Conservation (phyloP, 495 filamentous ascomycete species). For the Penicillium egyptiacum region DNA sequence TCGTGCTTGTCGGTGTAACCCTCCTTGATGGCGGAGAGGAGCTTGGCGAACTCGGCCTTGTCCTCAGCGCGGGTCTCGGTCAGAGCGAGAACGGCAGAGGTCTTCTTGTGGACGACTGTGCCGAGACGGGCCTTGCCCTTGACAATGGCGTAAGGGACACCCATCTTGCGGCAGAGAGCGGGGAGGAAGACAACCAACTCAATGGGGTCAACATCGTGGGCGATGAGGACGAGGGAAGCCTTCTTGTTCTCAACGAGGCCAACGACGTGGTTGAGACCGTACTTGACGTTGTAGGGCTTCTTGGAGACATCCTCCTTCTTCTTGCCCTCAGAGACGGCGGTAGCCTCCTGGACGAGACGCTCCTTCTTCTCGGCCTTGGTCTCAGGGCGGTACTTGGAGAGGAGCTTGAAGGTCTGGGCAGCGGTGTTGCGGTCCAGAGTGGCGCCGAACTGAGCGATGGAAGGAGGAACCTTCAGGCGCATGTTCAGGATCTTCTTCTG, state of each 20-base stretch:
- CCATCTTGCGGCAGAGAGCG: constrained; percentile 99
- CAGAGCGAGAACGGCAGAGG: constrained; percentile 90
- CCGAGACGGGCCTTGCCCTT: constrained; percentile 99
- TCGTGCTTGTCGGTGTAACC: constrained; percentile 96
- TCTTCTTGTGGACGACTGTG: constrained; percentile 99
- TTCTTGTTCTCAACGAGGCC: constrained; percentile 99
- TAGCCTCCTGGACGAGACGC: constrained; percentile 95
- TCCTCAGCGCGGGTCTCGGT: constrained; percentile 97
- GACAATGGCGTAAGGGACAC: constrained; percentile 97
- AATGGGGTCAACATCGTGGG: constrained; percentile 99
- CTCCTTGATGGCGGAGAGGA: constrained; percentile 95
- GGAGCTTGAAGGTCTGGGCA: constrained; percentile 94
- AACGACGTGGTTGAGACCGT: constrained; percentile 99
- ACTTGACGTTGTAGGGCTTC: constrained; percentile 99
- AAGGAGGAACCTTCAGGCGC: constrained; percentile 97
- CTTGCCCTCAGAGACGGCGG: constrained; percentile 94
- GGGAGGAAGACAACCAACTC: constrained; percentile 99
- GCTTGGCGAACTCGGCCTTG: constrained; percentile 95
- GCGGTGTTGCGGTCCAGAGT: constrained; percentile 98
- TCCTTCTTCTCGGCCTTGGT: constrained; percentile 99
- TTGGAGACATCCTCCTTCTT: constrained; percentile 99
- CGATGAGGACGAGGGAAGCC: constrained; percentile 93
- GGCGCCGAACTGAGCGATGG: constrained; percentile 96
- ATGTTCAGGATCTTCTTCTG: constrained; percentile 99
- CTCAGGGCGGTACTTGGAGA: constrained; percentile 99